Evolutionary conservation across 768 basidiomycete species (phyloP), one percentile per base, ranked within the genome.

Genomic region (Rossbeevera mucosa): DNA sequence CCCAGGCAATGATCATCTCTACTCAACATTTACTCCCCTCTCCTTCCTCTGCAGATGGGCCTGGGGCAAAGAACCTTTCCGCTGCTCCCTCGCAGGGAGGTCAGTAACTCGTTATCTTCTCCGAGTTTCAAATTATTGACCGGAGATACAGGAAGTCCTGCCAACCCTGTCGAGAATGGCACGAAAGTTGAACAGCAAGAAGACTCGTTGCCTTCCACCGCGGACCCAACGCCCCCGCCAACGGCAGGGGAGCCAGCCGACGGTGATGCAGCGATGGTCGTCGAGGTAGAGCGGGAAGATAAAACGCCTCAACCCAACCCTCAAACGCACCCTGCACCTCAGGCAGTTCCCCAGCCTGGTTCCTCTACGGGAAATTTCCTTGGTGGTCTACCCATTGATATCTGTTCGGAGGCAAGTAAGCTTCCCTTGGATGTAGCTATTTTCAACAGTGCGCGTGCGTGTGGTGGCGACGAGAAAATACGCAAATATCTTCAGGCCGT

Each of bases 361-460:
- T 43, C 69, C 13, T 64, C 69, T 20, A 61, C 64, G 11, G 62
- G 65, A 12, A 70, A 68, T 45, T 72, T 75, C 25, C 63, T 57
- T 63, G 72, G 52, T 21, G 80, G 78, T 13, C 77, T 75, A 55
- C 73, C 79, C 7, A 85, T 92, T 63, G 93, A 95, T 65, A 80
- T 94, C 4, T 78, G 78, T 50, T 85, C 82, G 60, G 93, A 94
- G 71, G 88, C 93, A 18, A 85, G 86, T 69, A 94, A 94, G 67
- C 75, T 94, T 36, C 93, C 94, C 1, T 73, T 96, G 50, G 94
- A 96, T 63, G 87, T 94, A 9, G 94, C 92, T 7, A 89, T 96
- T 54, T 91, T 91, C 71, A 94, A 95, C 65, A 89, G 91, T 59
- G 82, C 91, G 8, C 78, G 91, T n/a, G 86, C 90, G 2, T 87